A percentile compares a stretch with the other conserved stretches of the same genome.
Conservation (phyloP, 306 rosid genomes). For the Medicago ruthenica region DNA sequence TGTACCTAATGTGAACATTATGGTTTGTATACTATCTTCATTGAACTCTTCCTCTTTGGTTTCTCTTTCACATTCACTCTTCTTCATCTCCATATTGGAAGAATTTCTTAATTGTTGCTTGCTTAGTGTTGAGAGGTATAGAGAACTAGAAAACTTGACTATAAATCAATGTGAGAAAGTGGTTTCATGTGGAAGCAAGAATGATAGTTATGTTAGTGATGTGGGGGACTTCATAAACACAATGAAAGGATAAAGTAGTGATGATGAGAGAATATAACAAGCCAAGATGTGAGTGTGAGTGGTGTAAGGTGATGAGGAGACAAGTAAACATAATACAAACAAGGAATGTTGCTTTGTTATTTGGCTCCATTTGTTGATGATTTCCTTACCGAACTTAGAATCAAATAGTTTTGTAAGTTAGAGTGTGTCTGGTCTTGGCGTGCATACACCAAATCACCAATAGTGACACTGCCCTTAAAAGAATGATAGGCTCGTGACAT, state of each 20-base stretch:
- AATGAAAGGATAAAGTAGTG: conserved; percentile 59
- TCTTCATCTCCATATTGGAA: conserved; percentile 58
- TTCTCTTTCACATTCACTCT: conserved; percentile 50
- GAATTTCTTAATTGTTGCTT: background rate
- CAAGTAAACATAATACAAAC: conserved; percentile 62
- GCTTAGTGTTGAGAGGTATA: conserved; percentile 7
- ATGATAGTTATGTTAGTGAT: conserved; percentile 45
- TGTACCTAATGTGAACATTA: conserved; percentile 70
- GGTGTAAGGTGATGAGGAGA: conserved; percentile 65
- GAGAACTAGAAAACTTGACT: conserved; percentile 13
- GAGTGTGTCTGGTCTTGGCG: conserved; percentile 48
- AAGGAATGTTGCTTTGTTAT: conserved; percentile 52
- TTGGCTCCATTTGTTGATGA: conserved; percentile 45
- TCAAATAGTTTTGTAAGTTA: conserved; percentile 39
- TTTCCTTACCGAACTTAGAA: conserved; percentile 52
- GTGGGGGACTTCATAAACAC: conserved; percentile 50
- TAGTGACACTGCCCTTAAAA: conserved; percentile 17
- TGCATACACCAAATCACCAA: conserved; percentile 44
- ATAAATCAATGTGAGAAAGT: conserved; percentile 44
- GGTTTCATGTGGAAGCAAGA: conserved; percentile 42
- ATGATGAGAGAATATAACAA: conserved; percentile 50
- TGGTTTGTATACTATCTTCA: conserved; percentile 52
- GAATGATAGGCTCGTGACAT: conserved; percentile 40
- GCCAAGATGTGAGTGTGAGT: conserved; percentile 27
- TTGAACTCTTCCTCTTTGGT: conserved; percentile 55